phyloP scores from a whole-genome alignment of 192 early-diverging fungal genomes.

The Gamsiella multidivaricata region DNA sequence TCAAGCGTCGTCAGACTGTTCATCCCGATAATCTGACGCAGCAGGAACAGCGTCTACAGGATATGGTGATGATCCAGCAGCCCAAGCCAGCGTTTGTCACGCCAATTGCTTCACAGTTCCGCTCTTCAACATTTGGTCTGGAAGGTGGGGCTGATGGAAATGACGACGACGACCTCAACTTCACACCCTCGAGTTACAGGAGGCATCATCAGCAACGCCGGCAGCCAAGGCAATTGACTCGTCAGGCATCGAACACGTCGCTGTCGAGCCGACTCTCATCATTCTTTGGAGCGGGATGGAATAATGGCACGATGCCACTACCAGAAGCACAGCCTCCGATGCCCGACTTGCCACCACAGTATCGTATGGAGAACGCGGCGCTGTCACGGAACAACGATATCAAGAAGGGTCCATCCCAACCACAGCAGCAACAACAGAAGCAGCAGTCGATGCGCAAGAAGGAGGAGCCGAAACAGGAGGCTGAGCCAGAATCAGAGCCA shows the following conservation, averaged over 20 bases:
- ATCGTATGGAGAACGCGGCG: constrained; percentile 7
- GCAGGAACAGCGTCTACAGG: too few species aligned
- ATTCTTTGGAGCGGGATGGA: constrained; percentile 51
- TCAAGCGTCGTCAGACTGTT: constrained; percentile 43
- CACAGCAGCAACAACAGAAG: neutral
- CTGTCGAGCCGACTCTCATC: constrained; percentile 42
- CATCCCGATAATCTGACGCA: constrained; percentile 23
- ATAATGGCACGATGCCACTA: constrained; percentile 15
- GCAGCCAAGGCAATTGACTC: constrained; percentile 23
- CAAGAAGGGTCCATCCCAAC: neutral
- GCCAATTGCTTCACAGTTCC: constrained; percentile 50
- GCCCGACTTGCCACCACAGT: constrained; percentile 29
- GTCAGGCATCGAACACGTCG: constrained; percentile 23
- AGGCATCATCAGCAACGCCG: constrained; percentile 46
- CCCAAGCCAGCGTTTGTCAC: constrained; percentile 51
- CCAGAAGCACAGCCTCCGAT: constrained; percentile 15
- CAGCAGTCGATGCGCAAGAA: neutral
- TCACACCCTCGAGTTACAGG: constrained; percentile 46
- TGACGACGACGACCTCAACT: constrained; percentile 23
- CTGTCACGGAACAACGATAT: neutral
- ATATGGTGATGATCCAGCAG: constrained; percentile 45
- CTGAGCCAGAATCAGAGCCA: neutral
- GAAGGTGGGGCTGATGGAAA: constrained; percentile 8
- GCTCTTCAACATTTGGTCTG: neutral
- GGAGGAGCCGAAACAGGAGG: constrained; percentile 9